phyloP scores from a whole-genome alignment of 805 yeast species.

The Teunomyces gatunensis region DNA sequence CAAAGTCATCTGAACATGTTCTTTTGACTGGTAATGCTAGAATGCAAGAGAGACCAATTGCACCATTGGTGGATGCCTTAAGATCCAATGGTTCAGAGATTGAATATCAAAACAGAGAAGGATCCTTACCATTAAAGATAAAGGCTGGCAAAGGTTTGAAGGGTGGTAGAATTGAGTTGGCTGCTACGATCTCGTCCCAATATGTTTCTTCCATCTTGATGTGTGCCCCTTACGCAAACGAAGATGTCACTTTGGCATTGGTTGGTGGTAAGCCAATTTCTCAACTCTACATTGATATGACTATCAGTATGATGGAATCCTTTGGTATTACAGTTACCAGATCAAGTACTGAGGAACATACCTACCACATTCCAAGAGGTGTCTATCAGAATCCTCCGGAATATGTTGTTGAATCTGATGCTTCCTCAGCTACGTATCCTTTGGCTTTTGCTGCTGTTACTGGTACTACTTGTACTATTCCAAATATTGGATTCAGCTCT shows the following conservation, averaged over 20 bases:
- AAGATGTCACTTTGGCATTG: constrained; percentile 81
- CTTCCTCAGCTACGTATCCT: constrained; percentile 97
- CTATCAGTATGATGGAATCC: constrained; percentile 88
- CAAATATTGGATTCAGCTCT: constrained; percentile 88
- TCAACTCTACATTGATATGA: constrained; percentile 94
- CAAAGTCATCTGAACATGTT: constrained; percentile 41
- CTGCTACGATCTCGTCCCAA: constrained; percentile 96
- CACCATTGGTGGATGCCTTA: constrained; percentile 91
- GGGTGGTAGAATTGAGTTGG: constrained; percentile 91
- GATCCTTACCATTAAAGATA: constrained; percentile 82
- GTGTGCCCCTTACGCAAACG: constrained; percentile 95
- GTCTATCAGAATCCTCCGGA: constrained; percentile 75
- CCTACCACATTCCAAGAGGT: constrained; percentile 89
- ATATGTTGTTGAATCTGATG: constrained; percentile 93
- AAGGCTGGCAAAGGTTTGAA: constrained; percentile 65
- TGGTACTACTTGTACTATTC: constrained; percentile 88
- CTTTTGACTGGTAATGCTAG: constrained; percentile 89
- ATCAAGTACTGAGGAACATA: constrained; percentile 69
- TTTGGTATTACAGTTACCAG: constrained; percentile 79
- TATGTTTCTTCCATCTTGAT: constrained; percentile 93
- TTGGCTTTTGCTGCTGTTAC: constrained; percentile 96
- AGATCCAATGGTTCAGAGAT: constrained; percentile 74
- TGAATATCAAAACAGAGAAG: constrained; percentile 66
- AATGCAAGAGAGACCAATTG: constrained; percentile 97
- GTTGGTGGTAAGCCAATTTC: constrained; percentile 98